Conservation (phyloP, 2,329 filamentous ascomycete genomes). For the Aspergillus viridinutans region DNA sequence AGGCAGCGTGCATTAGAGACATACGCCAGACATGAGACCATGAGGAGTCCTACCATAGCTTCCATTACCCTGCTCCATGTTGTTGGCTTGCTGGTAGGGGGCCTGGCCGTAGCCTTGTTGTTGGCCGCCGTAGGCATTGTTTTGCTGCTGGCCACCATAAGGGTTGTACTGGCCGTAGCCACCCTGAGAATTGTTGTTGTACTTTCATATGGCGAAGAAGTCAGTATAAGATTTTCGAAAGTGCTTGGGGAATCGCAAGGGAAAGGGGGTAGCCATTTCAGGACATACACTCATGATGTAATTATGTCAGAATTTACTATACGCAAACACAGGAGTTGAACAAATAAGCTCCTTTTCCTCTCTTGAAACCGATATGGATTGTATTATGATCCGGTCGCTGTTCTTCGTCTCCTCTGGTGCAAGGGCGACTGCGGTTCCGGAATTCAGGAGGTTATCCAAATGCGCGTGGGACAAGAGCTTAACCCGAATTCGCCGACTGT, state of each 20-base stretch:
- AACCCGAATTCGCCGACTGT: background rate
- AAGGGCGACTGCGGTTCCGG: background rate
- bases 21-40: background rate
- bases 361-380: background rate
- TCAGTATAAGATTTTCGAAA: background rate
- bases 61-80: constrained; percentile 31
- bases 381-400: background rate
- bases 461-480: background rate
- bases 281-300: background rate
- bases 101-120: constrained; percentile 21
- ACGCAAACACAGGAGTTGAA: background rate
- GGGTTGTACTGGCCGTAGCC: constrained; percentile 56
- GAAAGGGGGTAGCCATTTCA: background rate
- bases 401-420: background rate
- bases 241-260: background rate
- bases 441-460: background rate
- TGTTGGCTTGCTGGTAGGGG: constrained; percentile 26
- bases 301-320: background rate
- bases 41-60: constrained; percentile 28
- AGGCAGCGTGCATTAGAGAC: background rate
- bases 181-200: constrained; percentile 27
- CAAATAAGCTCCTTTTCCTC: background rate
- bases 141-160: constrained; percentile 40
- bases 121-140: constrained; percentile 29
- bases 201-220: constrained; percentile 11